Conservation (phyloP, 345 rosid genomes). For the Rhizophora mangle region DNA sequence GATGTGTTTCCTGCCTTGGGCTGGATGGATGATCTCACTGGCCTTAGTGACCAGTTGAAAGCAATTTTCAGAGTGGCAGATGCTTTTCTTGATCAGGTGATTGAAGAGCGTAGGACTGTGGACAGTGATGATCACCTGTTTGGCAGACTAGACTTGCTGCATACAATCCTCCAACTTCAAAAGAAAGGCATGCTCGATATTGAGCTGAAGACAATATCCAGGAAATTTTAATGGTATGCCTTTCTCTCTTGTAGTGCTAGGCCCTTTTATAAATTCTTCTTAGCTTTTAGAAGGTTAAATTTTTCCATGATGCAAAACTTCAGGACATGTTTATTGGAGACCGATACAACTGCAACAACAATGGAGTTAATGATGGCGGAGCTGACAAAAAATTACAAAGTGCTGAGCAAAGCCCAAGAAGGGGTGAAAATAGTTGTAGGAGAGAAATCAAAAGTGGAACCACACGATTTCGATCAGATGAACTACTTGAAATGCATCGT, state of each 20-base stretch:
- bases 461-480: neutral
- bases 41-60: neutral
- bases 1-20: constrained; percentile 17
- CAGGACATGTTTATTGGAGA: no score
- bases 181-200: constrained; percentile 6
- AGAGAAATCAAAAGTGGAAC: no score
- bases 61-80: neutral
- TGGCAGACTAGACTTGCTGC: constrained; percentile 11
- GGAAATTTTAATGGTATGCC: constrained; percentile 9
- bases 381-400: no score
- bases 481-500: constrained; percentile 2
- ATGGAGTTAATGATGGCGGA: no score
- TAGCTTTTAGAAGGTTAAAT: no score
- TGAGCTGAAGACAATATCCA: constrained; percentile 7
- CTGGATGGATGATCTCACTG: constrained; percentile 8
- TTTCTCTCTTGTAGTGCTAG: neutral
- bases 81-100: constrained; percentile 13
- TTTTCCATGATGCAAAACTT: no score
- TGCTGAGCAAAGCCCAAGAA: no score
- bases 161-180: constrained; percentile 13
- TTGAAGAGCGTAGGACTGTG: constrained; percentile 1
- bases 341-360: no score
- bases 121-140: neutral
- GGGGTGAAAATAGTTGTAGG: no score
- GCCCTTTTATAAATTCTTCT: no score